phyloP scores from a whole-genome alignment of 1,139 yeast species.

The Saccharomyces uvarum region DNA sequence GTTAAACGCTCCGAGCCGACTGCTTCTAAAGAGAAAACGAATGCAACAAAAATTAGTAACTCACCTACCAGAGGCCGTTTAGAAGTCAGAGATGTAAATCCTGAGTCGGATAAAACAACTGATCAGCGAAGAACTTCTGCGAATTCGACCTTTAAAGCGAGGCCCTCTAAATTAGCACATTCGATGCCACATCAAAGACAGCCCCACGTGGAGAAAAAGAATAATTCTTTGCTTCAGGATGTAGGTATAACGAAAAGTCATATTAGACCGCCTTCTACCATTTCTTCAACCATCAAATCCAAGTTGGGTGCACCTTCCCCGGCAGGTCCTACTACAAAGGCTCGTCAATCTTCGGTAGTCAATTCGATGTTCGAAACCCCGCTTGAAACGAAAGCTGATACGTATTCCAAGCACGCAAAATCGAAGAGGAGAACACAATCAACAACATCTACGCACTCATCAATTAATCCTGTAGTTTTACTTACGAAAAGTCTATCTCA shows the following conservation, averaged over 20 bases:
- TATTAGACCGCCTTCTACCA: not conserved
- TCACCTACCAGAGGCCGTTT: not conserved
- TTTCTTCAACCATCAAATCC: not conserved
- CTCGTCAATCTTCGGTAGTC: not conserved
- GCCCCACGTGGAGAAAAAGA: not conserved
- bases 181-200: slow-evolving; percentile 14
- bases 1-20: slow-evolving; percentile 17
- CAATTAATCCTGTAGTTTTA: not conserved
- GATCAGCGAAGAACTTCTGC: slow-evolving; percentile 3
- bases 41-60: not conserved
- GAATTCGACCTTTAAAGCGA: slow-evolving; percentile 10
- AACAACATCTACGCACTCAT: slow-evolving; percentile 5
- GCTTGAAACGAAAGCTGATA: not conserved
- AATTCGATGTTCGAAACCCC: not conserved
- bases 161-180: slow-evolving; percentile 21
- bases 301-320: not conserved
- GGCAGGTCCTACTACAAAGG: not conserved
- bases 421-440: slow-evolving; percentile 8
- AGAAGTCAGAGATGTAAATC: slow-evolving; percentile 8
- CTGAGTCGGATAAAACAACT: slow-evolving; percentile 13
- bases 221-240: not conserved
- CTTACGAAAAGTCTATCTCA: slow-evolving; percentile 11
- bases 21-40: not conserved
- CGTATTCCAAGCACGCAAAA: slow-evolving; percentile 5
- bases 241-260: slow-evolving; percentile 3